These are phyloP conservation scores for Coniochaeta prunicola DNA, from an alignment of 2,329 filamentous ascomycete genomes.

Conservation along the genomic window DNA sequence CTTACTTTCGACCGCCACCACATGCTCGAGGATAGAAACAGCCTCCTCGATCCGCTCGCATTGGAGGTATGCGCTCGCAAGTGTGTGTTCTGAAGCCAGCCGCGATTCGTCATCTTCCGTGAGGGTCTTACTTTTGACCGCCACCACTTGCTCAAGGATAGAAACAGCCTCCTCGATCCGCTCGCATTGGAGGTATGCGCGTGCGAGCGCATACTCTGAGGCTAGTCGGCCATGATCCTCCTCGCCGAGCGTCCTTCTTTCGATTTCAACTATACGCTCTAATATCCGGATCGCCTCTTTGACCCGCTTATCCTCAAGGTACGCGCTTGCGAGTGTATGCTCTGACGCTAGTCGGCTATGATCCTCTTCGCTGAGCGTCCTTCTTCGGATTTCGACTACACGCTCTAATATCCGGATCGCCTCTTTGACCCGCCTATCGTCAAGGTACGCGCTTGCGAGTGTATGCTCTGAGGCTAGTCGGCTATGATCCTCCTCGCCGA, in stretches of 20 bases:
- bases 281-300: not conserved
- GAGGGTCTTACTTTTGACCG: too few relatives aligned
- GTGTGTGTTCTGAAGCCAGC: too few relatives aligned
- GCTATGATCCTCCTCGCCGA: not conserved
- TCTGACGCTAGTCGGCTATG: not conserved
- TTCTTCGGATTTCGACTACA: not conserved
- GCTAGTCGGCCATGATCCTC: not conserved
- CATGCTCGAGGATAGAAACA: too few relatives aligned
- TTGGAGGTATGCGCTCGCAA: too few relatives aligned
- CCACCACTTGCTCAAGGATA: too few relatives aligned
- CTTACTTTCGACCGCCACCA: too few relatives aligned
- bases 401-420: not conserved
- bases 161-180: not conserved
- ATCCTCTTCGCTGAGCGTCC: not conserved
- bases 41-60: too few relatives aligned
- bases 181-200: not conserved
- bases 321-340: not conserved
- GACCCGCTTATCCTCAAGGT: not conserved
- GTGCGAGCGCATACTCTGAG: not conserved
- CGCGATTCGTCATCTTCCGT: too few relatives aligned
- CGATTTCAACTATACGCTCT: not conserved
- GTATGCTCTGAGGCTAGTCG: not conserved
- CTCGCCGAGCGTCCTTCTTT: not conserved
- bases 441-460: not conserved
- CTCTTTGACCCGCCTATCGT: not conserved